phyloP scores from a whole-genome alignment of 2,329 filamentous ascomycete species.

The Hypoxylon rubiginosum region DNA sequence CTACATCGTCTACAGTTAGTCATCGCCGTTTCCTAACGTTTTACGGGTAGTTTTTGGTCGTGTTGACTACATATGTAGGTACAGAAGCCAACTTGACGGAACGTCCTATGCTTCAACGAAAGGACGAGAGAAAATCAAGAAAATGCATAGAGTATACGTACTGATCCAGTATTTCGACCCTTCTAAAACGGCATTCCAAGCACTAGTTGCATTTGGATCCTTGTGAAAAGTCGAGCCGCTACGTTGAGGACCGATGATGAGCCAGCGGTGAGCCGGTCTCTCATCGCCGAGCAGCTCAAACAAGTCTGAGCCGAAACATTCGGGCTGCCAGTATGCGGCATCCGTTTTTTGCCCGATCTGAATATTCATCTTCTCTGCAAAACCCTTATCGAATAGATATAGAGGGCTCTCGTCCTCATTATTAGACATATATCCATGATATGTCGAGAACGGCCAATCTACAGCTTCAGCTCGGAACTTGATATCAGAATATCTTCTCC shows the following conservation, averaged over 20 bases:
- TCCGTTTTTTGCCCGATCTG: constrained; percentile 66
- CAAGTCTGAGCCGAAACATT: constrained; percentile 88
- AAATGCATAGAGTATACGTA: constrained; percentile 13
- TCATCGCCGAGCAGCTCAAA: constrained; percentile 83
- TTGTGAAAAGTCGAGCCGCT: constrained; percentile 98
- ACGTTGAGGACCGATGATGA: constrained; percentile 88
- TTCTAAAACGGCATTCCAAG: constrained; percentile 93
- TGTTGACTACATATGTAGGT: too few relatives aligned
- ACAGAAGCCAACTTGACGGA: not conserved
- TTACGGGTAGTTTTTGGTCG: not conserved
- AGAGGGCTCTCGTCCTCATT: constrained; percentile 88
- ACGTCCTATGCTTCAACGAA: not conserved
- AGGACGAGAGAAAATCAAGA: not conserved
- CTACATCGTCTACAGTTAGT: constrained; percentile 24
- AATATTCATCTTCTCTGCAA: constrained; percentile 87
- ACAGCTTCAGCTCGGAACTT: constrained; percentile 92
- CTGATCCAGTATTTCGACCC: constrained; percentile 97
- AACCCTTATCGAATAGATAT: constrained; percentile 90
- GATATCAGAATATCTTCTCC: constrained; percentile 73
- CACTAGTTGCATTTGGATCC: constrained; percentile 78
- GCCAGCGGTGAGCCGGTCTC: constrained; percentile 89
- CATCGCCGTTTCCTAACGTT: not conserved
- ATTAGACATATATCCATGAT: constrained; percentile 84
- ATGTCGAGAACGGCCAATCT: constrained; percentile 88
- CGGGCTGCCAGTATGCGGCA: constrained; percentile 80